Base-by-base conservation (phyloP, 1,284 basidiomycete genomes). In the Leccinum griseonigrum region DNA sequence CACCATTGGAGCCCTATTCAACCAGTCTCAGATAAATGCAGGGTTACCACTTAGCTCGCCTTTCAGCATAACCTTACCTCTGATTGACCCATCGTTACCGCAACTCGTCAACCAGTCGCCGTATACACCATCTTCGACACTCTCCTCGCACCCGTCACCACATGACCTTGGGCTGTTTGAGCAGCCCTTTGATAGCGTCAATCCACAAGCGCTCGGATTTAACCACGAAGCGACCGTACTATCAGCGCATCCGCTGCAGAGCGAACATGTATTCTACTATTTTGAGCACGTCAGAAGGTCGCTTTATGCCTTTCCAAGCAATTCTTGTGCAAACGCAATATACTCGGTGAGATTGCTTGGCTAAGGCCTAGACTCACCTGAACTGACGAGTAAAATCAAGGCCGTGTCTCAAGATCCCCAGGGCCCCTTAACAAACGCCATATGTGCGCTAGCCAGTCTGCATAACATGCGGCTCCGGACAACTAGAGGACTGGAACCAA, bases 381-480 rank as follows among this genome's bases (percentile, higher is more conserved):
- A 40, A 46, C 56, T 73, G 48, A 71, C 28, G 31, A 32, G 31
- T 43, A 31, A 29, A 54, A n/a, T 64, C 18, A 71, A 91, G 89
- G 76, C 84, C 60, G 82, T 90, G 59, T 74, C 84, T 55, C 79
- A 84, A 69, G 84, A 90, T 51, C 87, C 88, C 9, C 81, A 81
- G 59, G 88, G 90, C 56, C 80, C 87, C 3, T 81, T 92, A 58
- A 83, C 87, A 2, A 83, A 85, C 69, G 85, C 89, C 11, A 81
- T 91, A 46, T 89, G 85, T 72, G 90, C 91, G n/a, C 79, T 92
- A 59, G 84, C 89, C 40, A 85, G 83, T 68, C 78, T 91, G 52
- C 89, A 92, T 72, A 83, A 82, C 67, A 84, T 82, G 60, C 82
- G 83, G 54, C 79, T 83, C 71, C 85, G 85, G 51, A 81, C 86